Conservation (phyloP, 2,329 filamentous ascomycete species). For the Colletotrichum sp. region DNA sequence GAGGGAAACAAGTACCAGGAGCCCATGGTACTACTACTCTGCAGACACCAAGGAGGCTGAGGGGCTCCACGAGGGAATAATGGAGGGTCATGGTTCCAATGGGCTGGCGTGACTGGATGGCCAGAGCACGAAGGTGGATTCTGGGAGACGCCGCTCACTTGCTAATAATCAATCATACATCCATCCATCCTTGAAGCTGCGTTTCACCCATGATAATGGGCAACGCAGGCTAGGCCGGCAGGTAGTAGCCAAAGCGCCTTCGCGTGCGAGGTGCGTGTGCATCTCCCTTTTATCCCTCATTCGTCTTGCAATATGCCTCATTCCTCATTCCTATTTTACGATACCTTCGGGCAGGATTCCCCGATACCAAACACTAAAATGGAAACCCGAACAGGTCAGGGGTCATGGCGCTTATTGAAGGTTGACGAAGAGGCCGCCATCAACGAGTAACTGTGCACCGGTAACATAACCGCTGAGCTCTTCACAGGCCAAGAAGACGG, state of each 20-base stretch:
- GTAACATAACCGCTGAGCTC: constrained; percentile 82
- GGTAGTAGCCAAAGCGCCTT: neutral
- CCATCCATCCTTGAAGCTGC: neutral
- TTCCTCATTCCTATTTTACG: neutral
- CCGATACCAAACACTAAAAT: neutral
- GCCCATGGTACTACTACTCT: neutral
- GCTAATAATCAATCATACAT: constrained; percentile 16
- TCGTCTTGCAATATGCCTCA: neutral
- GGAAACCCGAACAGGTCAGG: neutral
- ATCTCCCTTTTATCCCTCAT: neutral
- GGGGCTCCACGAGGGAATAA: neutral
- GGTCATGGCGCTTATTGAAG: constrained; percentile 62
- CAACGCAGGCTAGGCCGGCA: neutral
- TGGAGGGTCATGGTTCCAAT: neutral
- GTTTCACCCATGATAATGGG: constrained; percentile 9
- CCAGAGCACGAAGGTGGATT: constrained; percentile 3
- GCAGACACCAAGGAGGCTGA: neutral
- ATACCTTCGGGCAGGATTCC: neutral
- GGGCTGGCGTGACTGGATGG: neutral
- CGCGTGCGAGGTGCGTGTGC: neutral
- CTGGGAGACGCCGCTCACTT: neutral
- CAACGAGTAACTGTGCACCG: constrained; percentile 83
- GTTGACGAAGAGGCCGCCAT: constrained; percentile 90
- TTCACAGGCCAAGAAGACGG: constrained; percentile 83
- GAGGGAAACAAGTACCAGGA: neutral